Base-by-base conservation (phyloP, 2,329 filamentous ascomycete genomes). In the Lecanicillium sp. region DNA sequence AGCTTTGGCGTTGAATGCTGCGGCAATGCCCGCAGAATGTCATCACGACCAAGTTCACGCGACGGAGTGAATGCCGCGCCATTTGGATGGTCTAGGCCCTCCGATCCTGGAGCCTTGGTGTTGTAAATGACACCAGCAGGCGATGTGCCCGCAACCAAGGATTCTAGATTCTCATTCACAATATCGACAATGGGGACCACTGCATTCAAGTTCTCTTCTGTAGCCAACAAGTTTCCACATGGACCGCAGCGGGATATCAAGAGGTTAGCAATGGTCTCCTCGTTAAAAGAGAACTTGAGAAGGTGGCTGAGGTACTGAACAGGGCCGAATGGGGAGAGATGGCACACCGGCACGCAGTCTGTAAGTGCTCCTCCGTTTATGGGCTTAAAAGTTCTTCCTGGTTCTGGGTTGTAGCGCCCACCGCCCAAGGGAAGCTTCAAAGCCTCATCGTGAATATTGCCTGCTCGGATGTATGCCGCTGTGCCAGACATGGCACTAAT, bases 101-200 rank as follows among this genome's bases (percentile, higher is more conserved):
- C 12, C 12, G 33, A 29, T 3, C 29, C 20, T 6, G 12, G 17
- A 18, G n/a, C 31, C 11, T 19, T n/a, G 12, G 37, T 39, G 22
- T 33, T 39, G 10, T 39, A 34, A 11, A 39, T 29, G 3, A 29
- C 30, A 12, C 37, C 37, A 12, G 22, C 17, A 19, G 33, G 31
- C 3, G 30, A 29, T 3, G 29, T 20, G 15, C 32, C 18, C 11
- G 38, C 17, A 9, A 36, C 38, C 17, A 40, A 7, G n/a, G 32
- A 40, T 17, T 40, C 38, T 14, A 40, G n/a, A 15, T 36, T 40
- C 17, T 40, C 38, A 25, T 40, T 40, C 20, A 36, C 33, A 12
- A 40, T 6, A 27, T 40, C 38, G 5, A 40, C 19, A 4, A 28
- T 17, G 9, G 38, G 38, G 3, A 40, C 12, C 7, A 19, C 25